Evolutionary conservation across 2,329 filamentous ascomycete genomes (phyloP), one percentile per base, ranked within the genome.

Genomic region (Helotiales sp.): DNA sequence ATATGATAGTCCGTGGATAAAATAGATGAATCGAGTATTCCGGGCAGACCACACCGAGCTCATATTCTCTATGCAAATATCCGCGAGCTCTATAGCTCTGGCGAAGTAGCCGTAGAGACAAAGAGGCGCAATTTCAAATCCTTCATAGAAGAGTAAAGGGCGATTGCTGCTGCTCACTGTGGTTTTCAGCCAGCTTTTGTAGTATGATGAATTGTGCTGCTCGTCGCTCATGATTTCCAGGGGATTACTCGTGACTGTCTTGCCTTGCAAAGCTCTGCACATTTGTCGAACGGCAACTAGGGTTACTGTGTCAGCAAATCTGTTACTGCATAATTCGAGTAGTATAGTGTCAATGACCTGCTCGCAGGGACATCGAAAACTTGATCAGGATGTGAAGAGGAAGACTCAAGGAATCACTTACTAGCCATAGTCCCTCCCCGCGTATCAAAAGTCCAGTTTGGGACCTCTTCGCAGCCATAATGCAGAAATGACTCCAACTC

Each of bases 391-490:
- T 22, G 22, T 15, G 26, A 26, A 24, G 7, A 10, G 6, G 22
- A 15, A 13, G 47, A 28, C 6, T 55, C 4, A 37, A 13, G 11
- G 32, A 5, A n/a, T 28, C 10, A 63, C 61, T 43, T 63, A 63
- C 61, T 86, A 6, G 94, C 80, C 61, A 93, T 81, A 0, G 88
- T 87, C 2, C 92, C 92, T 17, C 92, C 92, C 66, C 91, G 84
- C 1, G 90, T 85, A 73, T 93, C 91, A 52, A 84, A 81, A 55
- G 88, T 82, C 91, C 91, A 94, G 59, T 90, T 87, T 1, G 87
- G 87, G 66, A 92, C 86, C 70, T 93, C 91, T 68, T 93, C 86
- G 68, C 89, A 90, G n/a, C 88, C 86, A 68, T 90, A 92, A 57
- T 85, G 72, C 90, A 91, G 75, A 34, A 88, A 92, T 0, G 85